Base-by-base conservation (phyloP, 805 yeast species). In the Zygosaccharomyces kombuchaensis region DNA sequence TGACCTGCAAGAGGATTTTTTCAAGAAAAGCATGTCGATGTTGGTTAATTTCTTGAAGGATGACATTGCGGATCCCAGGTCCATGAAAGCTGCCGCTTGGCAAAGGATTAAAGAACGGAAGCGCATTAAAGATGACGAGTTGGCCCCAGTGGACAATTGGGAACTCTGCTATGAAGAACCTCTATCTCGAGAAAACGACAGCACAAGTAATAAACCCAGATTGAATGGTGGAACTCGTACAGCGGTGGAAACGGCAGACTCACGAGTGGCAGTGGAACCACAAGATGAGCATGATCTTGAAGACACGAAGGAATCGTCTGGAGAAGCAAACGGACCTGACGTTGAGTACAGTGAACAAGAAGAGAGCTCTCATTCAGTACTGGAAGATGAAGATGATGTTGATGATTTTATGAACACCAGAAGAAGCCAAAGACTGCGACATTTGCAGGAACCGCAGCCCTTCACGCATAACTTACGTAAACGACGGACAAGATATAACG, bases 41-140 rank as follows among this genome's bases (percentile, higher is more conserved):
- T 71, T 84, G 38, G 67, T 76, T 4, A 78, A 75, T 48, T 84
- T 84, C 53, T 54, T 84, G 57, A 76, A 74, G 41, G 91, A 84
- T 62, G 93, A 84, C 59, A 67, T 84, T 13, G 75, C 74, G 40
- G 88, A 84, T 57, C 75, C 81, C 4, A 69, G 80, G 51, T 70
- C 78, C 19, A 67, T 81, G 52, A 88, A 82, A 52, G 75, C 70
- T 14, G 81, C 78, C 49, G 76, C 81, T 0, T 52, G 68, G 37
- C 77, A 75, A 43, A 79, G 74, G 45, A 69, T 81, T 8, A 69
- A 62, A 16, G 54, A 60, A 4, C 39, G 43, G 44, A 26, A 25
- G 19, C 38, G 26, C 3, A 21, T 30, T n/a, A 30, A 16, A 8
- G 30, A 39, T 30, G 37, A 37, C 10, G 42, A 38, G 16, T 9